Evolutionary conservation across 2,329 filamentous ascomycete species (phyloP).

Genomic region (Penicillium psychrosexuale): DNA sequence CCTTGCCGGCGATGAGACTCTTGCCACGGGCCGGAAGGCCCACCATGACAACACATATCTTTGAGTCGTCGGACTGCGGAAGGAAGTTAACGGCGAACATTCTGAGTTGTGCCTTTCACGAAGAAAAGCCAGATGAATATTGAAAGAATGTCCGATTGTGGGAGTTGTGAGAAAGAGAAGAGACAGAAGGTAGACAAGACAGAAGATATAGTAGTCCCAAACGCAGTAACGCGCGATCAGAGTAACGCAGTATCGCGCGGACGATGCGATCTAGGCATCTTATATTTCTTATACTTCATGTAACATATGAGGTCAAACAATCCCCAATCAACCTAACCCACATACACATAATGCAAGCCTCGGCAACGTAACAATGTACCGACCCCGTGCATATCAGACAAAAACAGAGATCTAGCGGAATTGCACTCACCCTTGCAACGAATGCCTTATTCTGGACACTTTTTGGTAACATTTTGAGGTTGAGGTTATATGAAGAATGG

Average conservation of each 20-base stretch:
- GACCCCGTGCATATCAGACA: background rate
- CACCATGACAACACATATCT: slow-evolving; percentile 98
- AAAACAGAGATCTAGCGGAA: background rate
- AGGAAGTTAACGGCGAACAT: slow-evolving; percentile 46
- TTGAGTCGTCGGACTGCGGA: slow-evolving; percentile 89
- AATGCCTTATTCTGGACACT: slow-evolving; percentile 25
- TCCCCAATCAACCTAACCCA: background rate
- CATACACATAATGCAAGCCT: background rate
- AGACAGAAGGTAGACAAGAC: background rate
- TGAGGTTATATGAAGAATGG: slow-evolving; percentile 4
- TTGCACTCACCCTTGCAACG: slow-evolving; percentile 24
- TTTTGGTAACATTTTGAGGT: slow-evolving; percentile 20
- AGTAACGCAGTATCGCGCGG: too few relatives aligned
- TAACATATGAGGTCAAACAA: background rate
- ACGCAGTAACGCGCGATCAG: too few relatives aligned
- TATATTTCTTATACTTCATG: background rate
- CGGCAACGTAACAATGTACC: background rate
- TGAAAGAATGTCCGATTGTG: background rate
- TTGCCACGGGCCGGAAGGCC: slow-evolving; percentile 93
- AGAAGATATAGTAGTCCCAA: background rate
- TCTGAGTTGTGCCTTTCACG: too few relatives aligned
- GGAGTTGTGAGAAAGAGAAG: background rate
- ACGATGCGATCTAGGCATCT: background rate
- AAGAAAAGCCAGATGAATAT: background rate
- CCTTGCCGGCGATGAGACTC: slow-evolving; percentile 96